Conservation (phyloP, 192 early-diverging fungal genomes). For the Coemansia sp. region DNA sequence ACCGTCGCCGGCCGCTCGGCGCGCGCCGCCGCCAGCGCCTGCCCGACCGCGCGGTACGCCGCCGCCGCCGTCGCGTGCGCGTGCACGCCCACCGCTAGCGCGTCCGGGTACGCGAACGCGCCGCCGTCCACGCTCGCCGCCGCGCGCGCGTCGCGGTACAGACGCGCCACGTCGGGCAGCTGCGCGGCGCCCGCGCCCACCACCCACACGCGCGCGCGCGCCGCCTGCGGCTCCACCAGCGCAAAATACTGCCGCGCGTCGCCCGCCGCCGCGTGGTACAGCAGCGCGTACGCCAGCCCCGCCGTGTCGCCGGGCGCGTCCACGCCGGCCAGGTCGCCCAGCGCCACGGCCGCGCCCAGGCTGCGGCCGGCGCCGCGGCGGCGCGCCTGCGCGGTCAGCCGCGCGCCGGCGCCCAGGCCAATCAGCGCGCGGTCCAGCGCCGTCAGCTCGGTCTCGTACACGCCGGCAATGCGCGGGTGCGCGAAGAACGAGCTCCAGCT, state of each 20-base stretch:
- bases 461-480: conserved; percentile 83
- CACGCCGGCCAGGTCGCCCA: conserved; percentile 28
- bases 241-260: conserved; percentile 58
- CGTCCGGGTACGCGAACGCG: conserved; percentile 42
- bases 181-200: conserved; percentile 61
- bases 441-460: conserved; percentile 90
- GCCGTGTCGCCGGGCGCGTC: conserved; percentile 22
- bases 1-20: conserved; percentile 65
- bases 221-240: conserved; percentile 61
- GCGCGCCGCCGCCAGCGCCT: conserved; percentile 54
- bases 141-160: conserved; percentile 57
- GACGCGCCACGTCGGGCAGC: conserved; percentile 63
- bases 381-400: conserved; percentile 28
- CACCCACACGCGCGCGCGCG: conserved; percentile 63
- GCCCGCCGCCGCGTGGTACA: conserved; percentile 64
- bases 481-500: conserved; percentile 77
- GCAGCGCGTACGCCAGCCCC: conserved; percentile 67
- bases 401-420: conserved; percentile 61
- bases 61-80: conserved; percentile 20
- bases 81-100: conserved; percentile 27
- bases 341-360: conserved; percentile 16
- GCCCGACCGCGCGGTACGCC: conserved; percentile 54
- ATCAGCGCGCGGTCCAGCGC: conserved; percentile 77
- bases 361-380: conserved; percentile 6
- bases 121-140: conserved; percentile 14